A percentile compares a stretch with the other conserved stretches of the same genome.
phyloP scores from a whole-genome alignment of 1,284 basidiomycete genomes.

The Xerocomus nothofagi region DNA sequence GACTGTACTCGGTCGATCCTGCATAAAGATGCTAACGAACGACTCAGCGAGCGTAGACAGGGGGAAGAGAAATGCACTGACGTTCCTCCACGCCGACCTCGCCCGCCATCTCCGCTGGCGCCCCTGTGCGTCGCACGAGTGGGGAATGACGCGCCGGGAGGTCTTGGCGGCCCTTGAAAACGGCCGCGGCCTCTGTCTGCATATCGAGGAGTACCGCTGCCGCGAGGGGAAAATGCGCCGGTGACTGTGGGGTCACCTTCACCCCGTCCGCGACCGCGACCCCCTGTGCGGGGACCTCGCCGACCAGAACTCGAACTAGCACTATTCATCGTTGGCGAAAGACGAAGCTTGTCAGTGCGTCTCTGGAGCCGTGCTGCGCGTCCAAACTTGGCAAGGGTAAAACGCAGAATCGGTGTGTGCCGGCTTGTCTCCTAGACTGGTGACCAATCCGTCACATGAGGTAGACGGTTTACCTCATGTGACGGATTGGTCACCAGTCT shows the following conservation, averaged over 20 bases:
- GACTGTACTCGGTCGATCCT: slow-evolving; percentile 46
- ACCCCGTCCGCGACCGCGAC: slow-evolving; percentile 2
- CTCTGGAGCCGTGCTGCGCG: no score
- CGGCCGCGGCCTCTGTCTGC: not conserved
- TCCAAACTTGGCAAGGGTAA: not conserved
- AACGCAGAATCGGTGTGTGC: no score
- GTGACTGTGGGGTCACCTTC: not conserved
- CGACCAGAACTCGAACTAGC: not conserved
- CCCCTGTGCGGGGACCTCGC: not conserved
- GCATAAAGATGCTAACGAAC: slow-evolving; percentile 51
- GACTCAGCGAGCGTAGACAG: not conserved
- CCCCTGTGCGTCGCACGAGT: slow-evolving; percentile 1
- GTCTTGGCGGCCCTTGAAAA: not conserved
- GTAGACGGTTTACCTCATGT: no score
- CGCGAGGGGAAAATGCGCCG: not conserved
- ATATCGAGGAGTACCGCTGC: not conserved
- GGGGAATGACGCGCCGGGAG: not conserved
- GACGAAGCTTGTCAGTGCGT: no score
- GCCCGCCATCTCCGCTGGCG: not conserved
- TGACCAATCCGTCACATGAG: no score
- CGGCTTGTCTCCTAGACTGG: no score
- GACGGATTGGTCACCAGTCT: no score
- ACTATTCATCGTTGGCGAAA: slow-evolving; percentile 6
- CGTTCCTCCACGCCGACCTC: slow-evolving; percentile 13
- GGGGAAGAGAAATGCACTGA: slow-evolving; percentile 7